A percentile compares a stretch with the other conserved stretches of the same genome.
These are phyloP conservation scores for Pseudogymnoascus sp. DNA, from an alignment of 2,329 filamentous ascomycete genomes.

Conservation along the genomic window DNA sequence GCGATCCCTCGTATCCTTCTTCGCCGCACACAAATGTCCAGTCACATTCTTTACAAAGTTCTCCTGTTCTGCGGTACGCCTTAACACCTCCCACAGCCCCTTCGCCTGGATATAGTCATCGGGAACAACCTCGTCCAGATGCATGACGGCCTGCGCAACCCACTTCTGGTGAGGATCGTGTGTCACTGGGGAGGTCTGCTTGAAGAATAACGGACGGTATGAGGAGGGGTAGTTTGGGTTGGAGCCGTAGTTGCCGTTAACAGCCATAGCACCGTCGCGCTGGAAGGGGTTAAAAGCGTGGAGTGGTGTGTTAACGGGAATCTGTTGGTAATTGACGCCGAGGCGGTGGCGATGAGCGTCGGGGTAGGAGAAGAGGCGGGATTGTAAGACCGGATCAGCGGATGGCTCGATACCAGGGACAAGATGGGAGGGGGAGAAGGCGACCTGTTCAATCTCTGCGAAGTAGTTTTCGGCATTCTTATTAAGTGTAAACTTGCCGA, in stretches of 20 bases:
- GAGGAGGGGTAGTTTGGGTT: slow-evolving; percentile 51
- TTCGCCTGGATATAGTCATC: slow-evolving; percentile 29
- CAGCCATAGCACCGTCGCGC: slow-evolving; percentile 63
- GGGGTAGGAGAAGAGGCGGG: slow-evolving; percentile 62
- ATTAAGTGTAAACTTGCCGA: slow-evolving; percentile 57
- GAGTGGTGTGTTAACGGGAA: slow-evolving; percentile 40
- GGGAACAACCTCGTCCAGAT: slow-evolving; percentile 33
- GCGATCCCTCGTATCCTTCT: slow-evolving; percentile 41
- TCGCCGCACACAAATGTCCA: slow-evolving; percentile 46
- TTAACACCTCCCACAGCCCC: slow-evolving; percentile 27
- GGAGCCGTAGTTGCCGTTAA: slow-evolving; percentile 55
- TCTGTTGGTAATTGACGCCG: slow-evolving; percentile 50
- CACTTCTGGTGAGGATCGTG: slow-evolving; percentile 39
- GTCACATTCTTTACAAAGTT: slow-evolving; percentile 52
- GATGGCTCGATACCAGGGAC: slow-evolving; percentile 61
- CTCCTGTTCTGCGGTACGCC: slow-evolving; percentile 46
- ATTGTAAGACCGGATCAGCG: slow-evolving; percentile 61
- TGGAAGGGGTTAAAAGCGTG: slow-evolving; percentile 59
- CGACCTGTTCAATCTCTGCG: slow-evolving; percentile 60
- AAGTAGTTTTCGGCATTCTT: slow-evolving; percentile 55
- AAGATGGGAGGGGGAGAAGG: slow-evolving; percentile 60
- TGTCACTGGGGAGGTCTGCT: slow-evolving; percentile 30
- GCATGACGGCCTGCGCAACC: slow-evolving; percentile 37
- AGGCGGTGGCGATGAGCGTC: slow-evolving; percentile 54
- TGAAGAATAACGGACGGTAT: slow-evolving; percentile 39